Evolutionary conservation across 345 rosid species (phyloP).

Genomic region (Pistacia vera): DNA sequence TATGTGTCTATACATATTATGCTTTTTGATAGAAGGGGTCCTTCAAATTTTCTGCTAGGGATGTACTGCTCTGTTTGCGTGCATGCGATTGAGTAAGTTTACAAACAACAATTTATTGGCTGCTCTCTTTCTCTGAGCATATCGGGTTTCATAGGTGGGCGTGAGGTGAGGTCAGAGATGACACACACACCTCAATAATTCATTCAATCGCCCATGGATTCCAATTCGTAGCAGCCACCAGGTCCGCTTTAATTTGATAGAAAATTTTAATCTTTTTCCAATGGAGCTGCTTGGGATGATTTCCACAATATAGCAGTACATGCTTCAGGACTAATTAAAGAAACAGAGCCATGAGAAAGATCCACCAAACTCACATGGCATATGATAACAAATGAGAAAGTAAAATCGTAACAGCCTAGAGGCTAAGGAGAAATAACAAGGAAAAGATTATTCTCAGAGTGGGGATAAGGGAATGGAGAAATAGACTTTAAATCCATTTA

Average conservation of each 20-base stretch:
- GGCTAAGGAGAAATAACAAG: not conserved
- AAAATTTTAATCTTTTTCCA: no score
- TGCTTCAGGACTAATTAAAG: constrained; percentile 33
- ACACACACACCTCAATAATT: constrained; percentile 22
- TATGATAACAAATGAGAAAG: not conserved
- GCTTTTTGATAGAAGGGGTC: no score
- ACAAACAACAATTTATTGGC: not conserved
- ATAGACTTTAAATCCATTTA: not conserved
- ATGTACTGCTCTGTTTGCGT: no score
- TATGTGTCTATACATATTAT: no score
- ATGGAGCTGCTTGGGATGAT: constrained; percentile 33
- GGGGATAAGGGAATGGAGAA: not conserved
- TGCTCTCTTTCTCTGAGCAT: not conserved
- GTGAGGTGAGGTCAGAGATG: constrained; percentile 16
- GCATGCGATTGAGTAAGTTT: no score
- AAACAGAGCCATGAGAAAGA: constrained; percentile 15
- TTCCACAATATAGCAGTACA: constrained; percentile 37
- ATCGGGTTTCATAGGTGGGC: constrained; percentile 23
- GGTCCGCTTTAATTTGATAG: constrained; percentile 27
- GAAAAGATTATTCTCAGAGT: constrained; percentile 1
- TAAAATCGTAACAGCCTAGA: not conserved
- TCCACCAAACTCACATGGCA: not conserved
- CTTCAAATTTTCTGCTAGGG: no score
- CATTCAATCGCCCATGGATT: constrained; percentile 41
- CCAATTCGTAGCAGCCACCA: constrained; percentile 40